A percentile compares a stretch with the other conserved stretches of the same genome.
Evolutionary conservation across 805 yeast species (phyloP).

Genomic region (Hanseniaspora valbyensis): DNA sequence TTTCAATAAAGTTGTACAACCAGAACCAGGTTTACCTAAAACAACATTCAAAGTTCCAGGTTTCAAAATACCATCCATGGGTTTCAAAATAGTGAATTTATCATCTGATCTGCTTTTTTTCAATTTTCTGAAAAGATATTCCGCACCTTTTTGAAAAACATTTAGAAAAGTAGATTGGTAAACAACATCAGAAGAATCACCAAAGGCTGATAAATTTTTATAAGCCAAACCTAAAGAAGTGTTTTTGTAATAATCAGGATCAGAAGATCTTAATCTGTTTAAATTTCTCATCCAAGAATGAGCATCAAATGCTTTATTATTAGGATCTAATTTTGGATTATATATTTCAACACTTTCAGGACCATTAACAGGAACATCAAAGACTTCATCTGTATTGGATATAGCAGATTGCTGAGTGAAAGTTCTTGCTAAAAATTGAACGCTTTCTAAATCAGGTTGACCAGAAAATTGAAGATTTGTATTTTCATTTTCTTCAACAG

Average conservation of each 20-base stretch:
- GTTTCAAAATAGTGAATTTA: slow-evolving; percentile 44
- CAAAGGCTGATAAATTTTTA: slow-evolving; percentile 48
- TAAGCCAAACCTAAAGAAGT: slow-evolving; percentile 50
- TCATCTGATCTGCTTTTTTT: slow-evolving; percentile 23
- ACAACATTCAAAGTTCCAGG: slow-evolving; percentile 63
- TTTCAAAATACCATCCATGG: slow-evolving; percentile 52
- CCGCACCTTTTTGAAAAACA: slow-evolving; percentile 27
- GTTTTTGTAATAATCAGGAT: slow-evolving; percentile 55
- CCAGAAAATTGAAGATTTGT: too few relatives aligned
- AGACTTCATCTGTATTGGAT: background rate
- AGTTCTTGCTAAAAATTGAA: slow-evolving; percentile 10
- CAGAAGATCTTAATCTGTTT: slow-evolving; percentile 40
- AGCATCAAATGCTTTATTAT: slow-evolving; percentile 45
- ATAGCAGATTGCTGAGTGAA: slow-evolving; percentile 5
- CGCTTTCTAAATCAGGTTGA: slow-evolving; percentile 4
- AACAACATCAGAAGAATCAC: slow-evolving; percentile 57
- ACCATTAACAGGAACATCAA: slow-evolving; percentile 11
- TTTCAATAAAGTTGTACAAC: slow-evolving; percentile 58
- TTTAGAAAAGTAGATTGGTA: slow-evolving; percentile 51
- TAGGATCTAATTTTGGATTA: slow-evolving; percentile 46
- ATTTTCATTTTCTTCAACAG: too few relatives aligned
- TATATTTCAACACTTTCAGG: slow-evolving; percentile 17
- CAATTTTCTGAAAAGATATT: slow-evolving; percentile 21
- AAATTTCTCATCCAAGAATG: slow-evolving; percentile 59
- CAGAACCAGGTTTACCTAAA: slow-evolving; percentile 69